Evolutionary conservation across 495 filamentous ascomycete genomes (phyloP), one percentile per base, ranked within the genome.

Genomic region (Talaromyces wortmannii): DNA sequence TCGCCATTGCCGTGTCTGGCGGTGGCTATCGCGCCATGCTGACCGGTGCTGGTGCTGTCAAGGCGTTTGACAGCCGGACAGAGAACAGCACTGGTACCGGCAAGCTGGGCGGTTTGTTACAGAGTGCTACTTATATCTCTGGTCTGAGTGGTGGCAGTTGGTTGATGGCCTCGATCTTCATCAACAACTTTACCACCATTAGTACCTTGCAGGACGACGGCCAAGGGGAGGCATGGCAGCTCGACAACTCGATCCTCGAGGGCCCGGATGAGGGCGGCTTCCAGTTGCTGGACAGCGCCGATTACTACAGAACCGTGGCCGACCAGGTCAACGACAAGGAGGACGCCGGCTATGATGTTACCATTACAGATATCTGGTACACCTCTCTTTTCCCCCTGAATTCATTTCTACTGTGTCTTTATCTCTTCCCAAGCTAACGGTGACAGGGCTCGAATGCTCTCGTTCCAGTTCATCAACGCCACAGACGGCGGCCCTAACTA

Each of bases 111-210:
- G 90, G 90, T 10, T 70, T 96, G 52, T 73, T 96, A 53, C 91
- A 96, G 74, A 74, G 85, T 3, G 69, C 86, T 6, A 95, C 89
- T 0, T 96, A 96, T 63, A 59, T 96, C 13, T 74, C 89, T 12
- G 91, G 89, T 11, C 74, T 96, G n/a, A 91, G 87, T 5, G 91
- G 91, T 18, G 91, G 91, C 45, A 81, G 84, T 10, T 96, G 91
- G 91, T 73, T 96, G n/a, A 80, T 95, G n/a, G 88, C 88, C 8
- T 89, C 85, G 45, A 77, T 96, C n/a, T 91, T 82, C 60, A 72
- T 84, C 59, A 96, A 96, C 73, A 96, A 96, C 68, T 96, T 91
- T 72, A 86, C 84, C 45, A 83, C 81, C 7, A 79, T 96, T 45
- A 61, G 78, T 40, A 67, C 65, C 45, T 78, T 92, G 52, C 80